Evolutionary conservation across 441 rosid species (phyloP).

Genomic region (Dalechampia spathulata): DNA sequence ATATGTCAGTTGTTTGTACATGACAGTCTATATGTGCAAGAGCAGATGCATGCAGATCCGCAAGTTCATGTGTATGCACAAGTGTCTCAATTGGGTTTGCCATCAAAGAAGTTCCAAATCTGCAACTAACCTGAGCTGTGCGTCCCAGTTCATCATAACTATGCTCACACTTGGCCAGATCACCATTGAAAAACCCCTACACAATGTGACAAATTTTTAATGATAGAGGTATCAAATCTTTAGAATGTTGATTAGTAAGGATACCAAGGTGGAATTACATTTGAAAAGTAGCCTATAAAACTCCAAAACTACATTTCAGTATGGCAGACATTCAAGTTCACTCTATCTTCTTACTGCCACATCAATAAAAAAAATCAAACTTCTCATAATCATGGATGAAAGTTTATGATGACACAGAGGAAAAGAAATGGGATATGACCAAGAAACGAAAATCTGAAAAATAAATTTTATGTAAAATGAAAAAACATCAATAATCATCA

Average conservation of each 20-base stretch:
- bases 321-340: background rate
- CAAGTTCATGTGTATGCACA: too few species aligned
- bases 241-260: constrained; percentile 6
- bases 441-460: background rate
- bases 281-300: background rate
- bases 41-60: too few species aligned
- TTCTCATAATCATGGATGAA: background rate
- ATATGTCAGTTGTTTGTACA: too few species aligned
- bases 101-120: constrained; percentile 5
- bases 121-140: constrained; percentile 66
- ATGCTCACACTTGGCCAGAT: constrained; percentile 61
- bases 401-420: background rate
- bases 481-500: too few species aligned
- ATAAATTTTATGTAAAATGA: too few species aligned
- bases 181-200: constrained; percentile 78
- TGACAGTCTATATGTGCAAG: too few species aligned
- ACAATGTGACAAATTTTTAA: constrained; percentile 16
- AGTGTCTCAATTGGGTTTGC: too few species aligned
- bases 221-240: constrained; percentile 4
- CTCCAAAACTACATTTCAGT: background rate
- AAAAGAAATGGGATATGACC: background rate
- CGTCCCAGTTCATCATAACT: constrained; percentile 89
- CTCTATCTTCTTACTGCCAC: background rate
- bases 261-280: background rate
- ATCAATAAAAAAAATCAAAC: background rate